These are phyloP conservation scores for Fusarium concolor DNA, from an alignment of 2,329 filamentous ascomycete genomes.

Conservation along the genomic window DNA sequence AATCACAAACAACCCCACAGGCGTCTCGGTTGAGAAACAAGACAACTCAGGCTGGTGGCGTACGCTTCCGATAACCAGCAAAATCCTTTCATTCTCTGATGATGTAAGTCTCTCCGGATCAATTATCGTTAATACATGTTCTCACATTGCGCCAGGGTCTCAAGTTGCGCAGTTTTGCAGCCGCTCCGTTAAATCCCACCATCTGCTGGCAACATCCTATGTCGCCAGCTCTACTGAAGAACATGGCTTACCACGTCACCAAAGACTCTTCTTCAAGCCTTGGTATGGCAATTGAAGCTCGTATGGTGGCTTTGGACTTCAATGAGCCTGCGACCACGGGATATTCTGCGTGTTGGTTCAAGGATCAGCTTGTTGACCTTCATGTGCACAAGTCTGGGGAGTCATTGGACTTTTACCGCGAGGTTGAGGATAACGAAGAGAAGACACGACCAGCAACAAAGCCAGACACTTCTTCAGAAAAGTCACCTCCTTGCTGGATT, in stretches of 20 bases:
- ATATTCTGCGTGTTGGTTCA: slow-evolving; percentile 28
- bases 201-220: slow-evolving; percentile 25
- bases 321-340: slow-evolving; percentile 16
- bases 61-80: slow-evolving; percentile 7
- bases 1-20: neutral
- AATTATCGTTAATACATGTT: neutral
- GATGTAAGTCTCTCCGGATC: slow-evolving; percentile 18
- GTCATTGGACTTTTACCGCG: slow-evolving; percentile 12
- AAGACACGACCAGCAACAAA: neutral
- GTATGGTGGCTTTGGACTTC: slow-evolving; percentile 15
- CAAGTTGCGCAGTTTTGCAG: slow-evolving; percentile 18
- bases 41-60: slow-evolving; percentile 19
- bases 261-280: neutral
- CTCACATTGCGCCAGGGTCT: slow-evolving; percentile 20
- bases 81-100: neutral
- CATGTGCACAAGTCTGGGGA: slow-evolving; percentile 11
- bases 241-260: slow-evolving; percentile 7
- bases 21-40: neutral
- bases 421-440: neutral
- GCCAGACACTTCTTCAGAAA: no score
- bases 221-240: neutral
- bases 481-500: neutral
- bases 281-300: slow-evolving; percentile 2
- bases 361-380: slow-evolving; percentile 3
- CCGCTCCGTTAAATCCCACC: neutral